Evolutionary conservation across 495 filamentous ascomycete genomes (phyloP), one percentile per base, ranked within the genome.

Genomic region (Podospora appendiculata): DNA sequence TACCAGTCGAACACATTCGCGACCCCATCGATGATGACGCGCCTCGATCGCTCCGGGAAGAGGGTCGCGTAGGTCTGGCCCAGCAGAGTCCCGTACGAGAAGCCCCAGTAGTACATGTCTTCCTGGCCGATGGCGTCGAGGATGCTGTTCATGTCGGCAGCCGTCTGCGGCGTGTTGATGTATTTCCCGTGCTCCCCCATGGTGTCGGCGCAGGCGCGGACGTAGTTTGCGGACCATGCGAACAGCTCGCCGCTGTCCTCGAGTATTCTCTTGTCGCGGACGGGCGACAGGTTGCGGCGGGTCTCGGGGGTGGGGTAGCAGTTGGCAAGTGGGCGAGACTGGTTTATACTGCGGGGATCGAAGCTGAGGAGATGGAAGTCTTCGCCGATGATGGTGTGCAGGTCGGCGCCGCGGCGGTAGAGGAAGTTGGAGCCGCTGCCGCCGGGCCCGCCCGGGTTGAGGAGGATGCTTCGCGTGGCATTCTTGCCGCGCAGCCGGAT

Each of bases 61-160:
- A 77, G 56, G 0, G 62, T 61, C 1, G 74, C 71, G 41, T 74
- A 77, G 17, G 65, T 87, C 58, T 78, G 67, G 6, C 84, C 84
- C 0, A 87, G 66, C 6, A 84, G 45, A 5, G 80, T 82, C 7
- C 83, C 84, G 59, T 86, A 86, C 11, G 78, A 82, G 16, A 83
- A 76, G 4, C 83, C 83, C 82, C 82, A 85, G 57, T 80, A 86
- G 32, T 76, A 62, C 41, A 85, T 54, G 10, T 57, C 60, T 10
- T 57, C 36, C 47, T 77, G 71, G 11, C 71, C 69, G 0, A 75
- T 17, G 1, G 70, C 70, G 49, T 75, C 70, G 8, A 77, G 49
- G 45, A 77, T 76, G 32, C 58, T 65, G 52, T 75, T 76, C 70
- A 77, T 77, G 52, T 77, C 74, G 14, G 74, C 72, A 6, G 72